Evolutionary conservation across 1,139 yeast species (phyloP).

Genomic region (Pichia sp.): DNA sequence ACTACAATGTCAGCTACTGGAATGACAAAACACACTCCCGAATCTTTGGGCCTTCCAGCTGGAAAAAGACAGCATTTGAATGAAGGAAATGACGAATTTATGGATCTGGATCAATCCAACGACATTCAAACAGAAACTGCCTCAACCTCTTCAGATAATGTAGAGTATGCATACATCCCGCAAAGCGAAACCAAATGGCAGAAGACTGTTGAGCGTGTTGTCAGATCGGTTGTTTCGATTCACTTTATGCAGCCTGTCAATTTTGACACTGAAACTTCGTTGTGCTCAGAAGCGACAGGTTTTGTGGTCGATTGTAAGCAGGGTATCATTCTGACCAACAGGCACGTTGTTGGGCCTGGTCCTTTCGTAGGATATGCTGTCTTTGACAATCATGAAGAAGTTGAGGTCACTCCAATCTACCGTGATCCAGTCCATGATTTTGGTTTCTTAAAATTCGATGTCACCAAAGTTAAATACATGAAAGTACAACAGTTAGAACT

Average conservation of each 20-base stretch:
- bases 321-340: conserved; percentile 83
- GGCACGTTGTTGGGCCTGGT: conserved; percentile 95
- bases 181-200: conserved; percentile 53
- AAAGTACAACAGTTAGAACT: conserved; percentile 60
- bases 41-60: not conserved
- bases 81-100: conserved; percentile 6
- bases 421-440: conserved; percentile 87
- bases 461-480: conserved; percentile 68
- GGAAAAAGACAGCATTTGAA: conserved; percentile 6
- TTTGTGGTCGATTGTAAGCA: conserved; percentile 79
- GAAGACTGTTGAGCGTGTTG: conserved; percentile 74
- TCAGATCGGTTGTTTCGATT: conserved; percentile 81
- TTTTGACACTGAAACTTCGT: conserved; percentile 80
- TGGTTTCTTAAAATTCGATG: conserved; percentile 75
- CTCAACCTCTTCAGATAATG: not conserved
- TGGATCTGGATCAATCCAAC: conserved; percentile 7
- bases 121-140: not conserved
- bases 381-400: conserved; percentile 92
- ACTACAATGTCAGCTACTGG: not conserved
- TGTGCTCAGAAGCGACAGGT: conserved; percentile 90
- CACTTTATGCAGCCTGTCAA: conserved; percentile 84
- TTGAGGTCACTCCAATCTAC: conserved; percentile 75
- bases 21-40: not conserved
- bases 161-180: conserved; percentile 14
- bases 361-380: conserved; percentile 89